Evolutionary conservation across 2,329 filamentous ascomycete genomes (phyloP).

Genomic region (Elsinoe arachidis): DNA sequence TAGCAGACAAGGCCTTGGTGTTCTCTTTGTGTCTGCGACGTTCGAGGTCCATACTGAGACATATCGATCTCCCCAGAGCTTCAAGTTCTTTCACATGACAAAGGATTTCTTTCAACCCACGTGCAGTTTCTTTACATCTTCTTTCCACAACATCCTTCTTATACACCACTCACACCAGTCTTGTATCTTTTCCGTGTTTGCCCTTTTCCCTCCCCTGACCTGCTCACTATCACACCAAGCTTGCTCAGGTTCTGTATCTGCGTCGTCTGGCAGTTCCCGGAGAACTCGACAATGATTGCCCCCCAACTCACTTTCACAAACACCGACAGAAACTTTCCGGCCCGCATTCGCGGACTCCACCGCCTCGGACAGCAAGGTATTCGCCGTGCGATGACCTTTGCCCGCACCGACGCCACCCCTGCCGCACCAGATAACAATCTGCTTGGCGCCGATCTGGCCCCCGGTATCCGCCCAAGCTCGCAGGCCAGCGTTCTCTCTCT

Average conservation of each 20-base stretch:
- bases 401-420: not conserved
- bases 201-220: not conserved
- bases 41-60: not conserved
- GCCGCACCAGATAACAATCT: not conserved
- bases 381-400: conserved; percentile 2
- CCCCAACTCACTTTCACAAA: conserved; percentile 1
- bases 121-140: not conserved
- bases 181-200: not conserved
- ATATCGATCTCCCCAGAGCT: not conserved
- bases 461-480: not conserved
- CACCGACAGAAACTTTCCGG: conserved; percentile 8
- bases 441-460: not conserved
- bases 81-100: conserved; percentile 3
- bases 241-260: not conserved
- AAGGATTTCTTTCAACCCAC: not conserved
- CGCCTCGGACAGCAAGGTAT: conserved; percentile 7
- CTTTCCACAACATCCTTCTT: not conserved
- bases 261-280: not conserved
- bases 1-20: not conserved
- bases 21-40: not conserved
- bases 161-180: not conserved
- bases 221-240: not conserved
- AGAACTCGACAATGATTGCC: conserved; percentile 8
- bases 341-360: conserved; percentile 4
- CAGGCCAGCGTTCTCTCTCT: conserved; percentile 8